Evolutionary conservation across 2,329 filamentous ascomycete species (phyloP).

Genomic region (Talaromyces sp.): DNA sequence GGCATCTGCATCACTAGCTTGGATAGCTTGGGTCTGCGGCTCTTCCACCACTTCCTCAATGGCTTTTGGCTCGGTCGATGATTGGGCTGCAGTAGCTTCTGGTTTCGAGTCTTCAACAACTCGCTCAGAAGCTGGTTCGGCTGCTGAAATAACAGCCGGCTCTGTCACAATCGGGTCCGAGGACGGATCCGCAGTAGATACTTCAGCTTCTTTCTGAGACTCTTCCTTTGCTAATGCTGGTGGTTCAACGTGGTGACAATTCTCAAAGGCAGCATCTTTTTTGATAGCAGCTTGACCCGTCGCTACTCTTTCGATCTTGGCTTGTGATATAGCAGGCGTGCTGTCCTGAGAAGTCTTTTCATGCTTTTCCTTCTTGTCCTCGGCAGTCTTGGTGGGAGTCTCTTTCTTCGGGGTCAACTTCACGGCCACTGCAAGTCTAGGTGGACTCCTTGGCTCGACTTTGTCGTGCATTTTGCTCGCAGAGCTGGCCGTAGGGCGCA

Average conservation of each 20-base stretch:
- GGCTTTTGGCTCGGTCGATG: not conserved
- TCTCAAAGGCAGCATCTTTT: not conserved
- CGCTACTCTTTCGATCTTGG: not conserved
- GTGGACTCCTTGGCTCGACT: slow-evolving; percentile 37
- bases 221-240: not conserved
- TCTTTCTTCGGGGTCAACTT: slow-evolving; percentile 12
- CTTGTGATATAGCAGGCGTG: not conserved
- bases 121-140: not conserved
- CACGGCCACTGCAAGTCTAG: slow-evolving; percentile 23
- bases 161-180: not conserved
- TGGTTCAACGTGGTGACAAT: not conserved
- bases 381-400: not conserved
- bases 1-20: not conserved
- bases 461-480: slow-evolving; percentile 47
- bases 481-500: slow-evolving; percentile 48
- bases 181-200: not conserved
- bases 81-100: not conserved
- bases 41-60: not conserved
- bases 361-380: not conserved
- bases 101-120: not conserved
- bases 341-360: not conserved
- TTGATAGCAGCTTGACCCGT: not conserved
- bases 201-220: not conserved
- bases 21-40: not conserved
- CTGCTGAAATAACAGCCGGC: not conserved